phyloP scores from a whole-genome alignment of 2,329 filamentous ascomycete species.

The Cladosporium sp. region DNA sequence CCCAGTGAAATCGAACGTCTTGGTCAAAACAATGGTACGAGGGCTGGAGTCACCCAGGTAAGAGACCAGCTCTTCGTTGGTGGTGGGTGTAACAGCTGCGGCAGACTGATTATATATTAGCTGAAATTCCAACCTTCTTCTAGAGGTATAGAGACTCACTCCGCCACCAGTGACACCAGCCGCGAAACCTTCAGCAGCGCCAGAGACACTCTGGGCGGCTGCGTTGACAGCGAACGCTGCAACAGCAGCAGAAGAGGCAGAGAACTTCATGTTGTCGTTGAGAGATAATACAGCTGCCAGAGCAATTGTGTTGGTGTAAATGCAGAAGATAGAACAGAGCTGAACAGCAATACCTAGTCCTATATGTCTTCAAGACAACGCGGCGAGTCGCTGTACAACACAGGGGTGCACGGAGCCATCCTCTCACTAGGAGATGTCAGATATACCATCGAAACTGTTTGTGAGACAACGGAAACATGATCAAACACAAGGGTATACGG shows the following conservation, averaged over 20 bases:
- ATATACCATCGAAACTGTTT: background rate
- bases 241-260: constrained; percentile 22
- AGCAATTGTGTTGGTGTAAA: background rate
- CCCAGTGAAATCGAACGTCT: constrained; percentile 55
- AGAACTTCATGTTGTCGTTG: constrained; percentile 29
- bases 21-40: constrained; percentile 60
- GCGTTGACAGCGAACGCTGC: constrained; percentile 26
- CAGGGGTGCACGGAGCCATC: background rate
- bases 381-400: background rate
- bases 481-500: background rate
- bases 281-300: background rate
- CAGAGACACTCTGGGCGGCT: constrained; percentile 33
- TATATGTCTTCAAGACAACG: background rate
- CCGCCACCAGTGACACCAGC: constrained; percentile 62
- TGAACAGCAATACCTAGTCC: background rate
- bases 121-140: background rate
- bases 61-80: constrained; percentile 56
- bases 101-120: constrained; percentile 43
- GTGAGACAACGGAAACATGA: background rate
- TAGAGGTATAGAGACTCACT: constrained; percentile 47
- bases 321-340: background rate
- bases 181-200: constrained; percentile 51
- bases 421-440: background rate
- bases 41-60: constrained; percentile 58
- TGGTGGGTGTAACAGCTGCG: constrained; percentile 32